phyloP scores from a whole-genome alignment of 2,329 filamentous ascomycete species.

The Clarireedia sp. region DNA sequence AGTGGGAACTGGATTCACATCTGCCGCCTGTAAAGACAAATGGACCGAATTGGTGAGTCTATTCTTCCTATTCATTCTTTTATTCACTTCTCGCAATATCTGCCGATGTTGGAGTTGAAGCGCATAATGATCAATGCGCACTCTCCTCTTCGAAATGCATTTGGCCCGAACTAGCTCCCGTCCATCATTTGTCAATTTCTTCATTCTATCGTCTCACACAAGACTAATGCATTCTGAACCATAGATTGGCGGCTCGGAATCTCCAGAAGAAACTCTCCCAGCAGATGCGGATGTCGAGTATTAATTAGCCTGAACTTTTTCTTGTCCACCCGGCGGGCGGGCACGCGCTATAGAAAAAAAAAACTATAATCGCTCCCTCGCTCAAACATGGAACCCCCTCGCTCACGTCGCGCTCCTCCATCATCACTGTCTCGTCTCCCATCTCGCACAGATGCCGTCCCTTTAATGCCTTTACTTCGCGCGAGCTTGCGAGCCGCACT shows the following conservation, averaged over 20 bases:
- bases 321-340: too few species aligned
- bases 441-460: too few species aligned
- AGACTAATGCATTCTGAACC: not conserved
- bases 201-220: not conserved
- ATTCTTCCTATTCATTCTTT: not conserved
- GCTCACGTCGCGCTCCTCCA: too few species aligned
- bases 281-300: not conserved
- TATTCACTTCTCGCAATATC: not conserved
- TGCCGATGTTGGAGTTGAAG: not conserved
- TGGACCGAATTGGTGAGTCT: conserved; percentile 25
- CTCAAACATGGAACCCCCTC: too few species aligned
- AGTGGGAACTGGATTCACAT: conserved; percentile 83
- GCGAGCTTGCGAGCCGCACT: too few species aligned
- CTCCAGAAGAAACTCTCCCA: not conserved
- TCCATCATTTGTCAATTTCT: not conserved
- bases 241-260: not conserved
- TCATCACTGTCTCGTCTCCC: too few species aligned
- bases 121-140: not conserved
- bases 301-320: not conserved
- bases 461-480: too few species aligned
- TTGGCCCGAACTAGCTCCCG: too few species aligned
- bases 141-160: not conserved
- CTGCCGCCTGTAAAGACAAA: conserved; percentile 71
- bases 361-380: too few species aligned
- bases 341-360: too few species aligned